Evolutionary conservation across 164 flowering plant genomes (phyloP), one percentile per base, ranked within the genome.

Genomic region (Stephania japonica): DNA sequence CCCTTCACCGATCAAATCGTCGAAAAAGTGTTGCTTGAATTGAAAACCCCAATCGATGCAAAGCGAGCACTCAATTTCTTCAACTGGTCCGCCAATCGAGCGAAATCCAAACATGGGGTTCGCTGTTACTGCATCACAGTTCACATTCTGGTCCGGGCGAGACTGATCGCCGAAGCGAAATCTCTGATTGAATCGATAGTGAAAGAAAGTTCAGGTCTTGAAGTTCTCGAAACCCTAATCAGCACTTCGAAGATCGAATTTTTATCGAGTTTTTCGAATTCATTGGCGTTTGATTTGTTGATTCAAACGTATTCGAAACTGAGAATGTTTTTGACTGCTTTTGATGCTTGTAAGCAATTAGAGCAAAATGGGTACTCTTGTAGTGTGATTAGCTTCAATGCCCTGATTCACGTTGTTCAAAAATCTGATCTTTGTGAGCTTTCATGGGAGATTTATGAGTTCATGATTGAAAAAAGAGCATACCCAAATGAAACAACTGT

Each of bases 391-490:
- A 92, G 80, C 78, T 92, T 81, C 80, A 94, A 94, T 74, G 77
- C 79, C 66, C 74, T 94, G 81, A 75, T 92, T 66, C 84, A 89
- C 72, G 78, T 87, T 42, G 82, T 78, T 70, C 87, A 83, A 72
- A 94, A 84, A 76, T 84, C 95, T 70, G 86, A 84, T 50, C 43
- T 59, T 41, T 63, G 41, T 68, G 18, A 2, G 42, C 63, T 90
- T 72, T 87, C 86, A 41, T 92, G 98, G 98, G 80, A 76, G 53
- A 74, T 94, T 23, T 94, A 90, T 78, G 94, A 90, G 85, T 84
- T 74, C 75, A 89, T 92, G 93, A 73, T 92, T 23, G 61, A 73
- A 44, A 82, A 47, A 21, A 88, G 91, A 75, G 76, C 63, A n/a
- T 88, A 81, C 69, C 97, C 97, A 69, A 90, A 90, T 86, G 90